phyloP scores from a whole-genome alignment of 345 rosid species.

The Euphorbia pulcherrima region DNA sequence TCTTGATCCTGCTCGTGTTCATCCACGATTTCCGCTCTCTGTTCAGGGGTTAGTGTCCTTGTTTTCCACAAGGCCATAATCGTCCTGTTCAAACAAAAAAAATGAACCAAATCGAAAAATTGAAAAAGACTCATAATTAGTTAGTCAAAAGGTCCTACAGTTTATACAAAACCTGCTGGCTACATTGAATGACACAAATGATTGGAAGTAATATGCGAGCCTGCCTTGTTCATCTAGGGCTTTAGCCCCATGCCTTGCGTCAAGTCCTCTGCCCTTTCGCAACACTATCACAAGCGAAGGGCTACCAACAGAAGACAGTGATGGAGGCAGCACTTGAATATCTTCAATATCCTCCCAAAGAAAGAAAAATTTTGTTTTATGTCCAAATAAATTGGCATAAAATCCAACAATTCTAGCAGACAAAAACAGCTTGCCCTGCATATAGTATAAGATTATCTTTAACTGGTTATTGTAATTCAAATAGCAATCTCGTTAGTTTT shows the following conservation, averaged over 20 bases:
- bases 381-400: constrained; percentile 76
- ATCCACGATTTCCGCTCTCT: constrained; percentile 52
- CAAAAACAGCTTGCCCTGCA: constrained; percentile 77
- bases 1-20: constrained; percentile 47
- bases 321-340: constrained; percentile 67
- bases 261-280: constrained; percentile 59
- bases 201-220: constrained; percentile 65
- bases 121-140: background rate
- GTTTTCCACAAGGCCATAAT: constrained; percentile 83
- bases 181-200: constrained; percentile 66
- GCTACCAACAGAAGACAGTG: constrained; percentile 68
- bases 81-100: constrained; percentile 48
- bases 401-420: constrained; percentile 90
- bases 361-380: constrained; percentile 74
- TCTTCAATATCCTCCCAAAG: constrained; percentile 87
- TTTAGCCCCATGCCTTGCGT: constrained; percentile 77
- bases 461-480: background rate
- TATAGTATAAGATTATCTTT: background rate
- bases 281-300: constrained; percentile 60
- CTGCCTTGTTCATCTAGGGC: constrained; percentile 77
- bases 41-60: constrained; percentile 49
- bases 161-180: constrained; percentile 55
- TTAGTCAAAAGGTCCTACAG: background rate
- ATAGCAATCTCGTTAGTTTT: background rate
- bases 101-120: constrained; percentile 11